phyloP scores from a whole-genome alignment of 2,329 filamentous ascomycete genomes.

The Scytalidium sp. region DNA sequence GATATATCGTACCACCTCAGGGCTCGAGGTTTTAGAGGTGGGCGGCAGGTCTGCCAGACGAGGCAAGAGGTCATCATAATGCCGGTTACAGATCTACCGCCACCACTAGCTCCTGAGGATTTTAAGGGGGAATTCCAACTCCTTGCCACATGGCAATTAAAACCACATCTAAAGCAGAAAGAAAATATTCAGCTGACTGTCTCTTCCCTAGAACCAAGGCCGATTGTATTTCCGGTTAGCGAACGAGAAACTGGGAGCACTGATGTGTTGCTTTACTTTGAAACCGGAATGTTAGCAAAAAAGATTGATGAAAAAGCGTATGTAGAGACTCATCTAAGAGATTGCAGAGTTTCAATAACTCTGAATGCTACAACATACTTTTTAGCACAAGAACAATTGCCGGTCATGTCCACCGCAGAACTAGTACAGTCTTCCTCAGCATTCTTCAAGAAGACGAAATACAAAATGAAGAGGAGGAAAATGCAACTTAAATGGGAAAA shows the following conservation, averaged over 20 bases:
- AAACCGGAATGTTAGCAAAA: not conserved
- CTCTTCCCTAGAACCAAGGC: not conserved
- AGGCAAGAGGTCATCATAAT: conserved; percentile 3
- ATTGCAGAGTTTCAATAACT: conserved; percentile 3
- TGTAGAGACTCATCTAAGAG: conserved; percentile 1
- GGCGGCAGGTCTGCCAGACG: not conserved
- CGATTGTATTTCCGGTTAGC: not conserved
- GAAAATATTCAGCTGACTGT: not conserved
- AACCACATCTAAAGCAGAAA: not conserved
- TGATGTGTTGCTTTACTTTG: conserved; percentile 1
- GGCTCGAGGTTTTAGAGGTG: not conserved
- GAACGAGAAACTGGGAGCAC: conserved; percentile 2
- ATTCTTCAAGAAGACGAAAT: conserved; percentile 1
- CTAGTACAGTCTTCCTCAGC: not conserved
- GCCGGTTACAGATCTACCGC: conserved; percentile 3
- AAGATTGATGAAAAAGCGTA: conserved; percentile 1
- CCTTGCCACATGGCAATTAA: not conserved
- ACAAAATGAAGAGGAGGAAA: not conserved
- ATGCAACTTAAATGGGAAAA: conserved; percentile 1
- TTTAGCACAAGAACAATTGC: conserved; percentile 1
- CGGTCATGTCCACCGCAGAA: conserved; percentile 1
- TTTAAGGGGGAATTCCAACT: conserved; percentile 3
- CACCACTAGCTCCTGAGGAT: conserved; percentile 3
- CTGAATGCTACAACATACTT: conserved; percentile 1
- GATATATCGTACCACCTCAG: conserved; percentile 1